A percentile compares a stretch with the other conserved stretches of the same genome.
phyloP scores from a whole-genome alignment of 176 grass and related monocot species.

The Saccharum spontaneum region DNA sequence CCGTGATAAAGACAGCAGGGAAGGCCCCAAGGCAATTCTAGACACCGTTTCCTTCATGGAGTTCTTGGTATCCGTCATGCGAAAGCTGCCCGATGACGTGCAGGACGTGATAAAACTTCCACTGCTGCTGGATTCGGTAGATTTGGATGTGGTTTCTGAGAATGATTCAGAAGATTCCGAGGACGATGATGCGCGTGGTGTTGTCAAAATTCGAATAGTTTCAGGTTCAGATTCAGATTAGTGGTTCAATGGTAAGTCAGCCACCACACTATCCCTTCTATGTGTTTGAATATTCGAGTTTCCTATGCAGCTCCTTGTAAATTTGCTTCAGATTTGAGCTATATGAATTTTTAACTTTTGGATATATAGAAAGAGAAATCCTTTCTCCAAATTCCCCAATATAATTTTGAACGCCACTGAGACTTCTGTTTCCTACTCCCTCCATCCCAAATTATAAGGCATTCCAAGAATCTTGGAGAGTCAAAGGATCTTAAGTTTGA shows the following conservation, averaged over 20 bases:
- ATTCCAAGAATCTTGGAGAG: too few relatives aligned
- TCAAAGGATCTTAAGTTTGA: too few relatives aligned
- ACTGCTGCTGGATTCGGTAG: too few relatives aligned
- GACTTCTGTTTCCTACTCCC: not conserved
- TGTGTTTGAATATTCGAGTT: not conserved
- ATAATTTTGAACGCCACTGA: not conserved
- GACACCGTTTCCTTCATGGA: not conserved
- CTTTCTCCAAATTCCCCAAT: not conserved
- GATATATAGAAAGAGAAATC: not conserved
- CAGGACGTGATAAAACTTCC: not conserved
- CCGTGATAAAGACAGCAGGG: not conserved
- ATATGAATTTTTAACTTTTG: not conserved
- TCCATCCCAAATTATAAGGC: too few relatives aligned
- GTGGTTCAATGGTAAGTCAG: not conserved
- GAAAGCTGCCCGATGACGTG: not conserved
- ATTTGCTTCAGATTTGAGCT: not conserved
- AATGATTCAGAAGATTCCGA: not conserved
- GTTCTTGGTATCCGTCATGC: not conserved
- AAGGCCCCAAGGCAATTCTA: not conserved
- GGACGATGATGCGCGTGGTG: not conserved
- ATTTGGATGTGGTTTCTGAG: not conserved
- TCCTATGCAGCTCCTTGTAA: not conserved
- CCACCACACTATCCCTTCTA: too few relatives aligned
- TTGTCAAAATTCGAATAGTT: not conserved
- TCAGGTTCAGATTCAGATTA: not conserved